phyloP scores from a whole-genome alignment of 2,329 filamentous ascomycete species.

The Colletotrichum theobromicola region DNA sequence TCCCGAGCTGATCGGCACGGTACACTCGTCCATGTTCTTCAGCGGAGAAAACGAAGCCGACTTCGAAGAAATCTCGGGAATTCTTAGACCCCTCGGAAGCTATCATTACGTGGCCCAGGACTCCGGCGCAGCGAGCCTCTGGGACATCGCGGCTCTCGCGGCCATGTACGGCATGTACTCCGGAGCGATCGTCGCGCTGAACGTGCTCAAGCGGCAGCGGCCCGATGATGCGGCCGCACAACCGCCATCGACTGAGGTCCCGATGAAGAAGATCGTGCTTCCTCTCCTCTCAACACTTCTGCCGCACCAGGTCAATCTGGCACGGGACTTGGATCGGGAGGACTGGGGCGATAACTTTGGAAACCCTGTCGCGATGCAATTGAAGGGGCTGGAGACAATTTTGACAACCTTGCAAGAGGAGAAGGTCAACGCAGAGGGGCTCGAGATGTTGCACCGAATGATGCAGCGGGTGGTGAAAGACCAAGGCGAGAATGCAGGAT shows the following conservation, averaged over 20 bases:
- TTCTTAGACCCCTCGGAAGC: constrained; percentile 25
- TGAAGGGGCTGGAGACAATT: constrained; percentile 27
- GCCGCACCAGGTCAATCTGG: constrained; percentile 25
- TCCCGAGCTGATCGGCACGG: constrained; percentile 29
- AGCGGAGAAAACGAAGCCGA: constrained; percentile 25
- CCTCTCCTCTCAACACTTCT: constrained; percentile 29
- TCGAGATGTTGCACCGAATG: not conserved
- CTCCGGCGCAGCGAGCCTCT: constrained; percentile 25
- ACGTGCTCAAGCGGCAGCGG: constrained; percentile 24
- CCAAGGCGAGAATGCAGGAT: not conserved
- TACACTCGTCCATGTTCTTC: constrained; percentile 24
- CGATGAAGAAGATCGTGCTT: constrained; percentile 21
- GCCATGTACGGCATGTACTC: constrained; percentile 32
- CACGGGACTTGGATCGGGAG: constrained; percentile 25
- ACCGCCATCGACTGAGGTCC: not conserved
- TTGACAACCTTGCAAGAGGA: constrained; percentile 27
- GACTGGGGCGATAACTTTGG: constrained; percentile 27
- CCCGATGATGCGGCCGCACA: constrained; percentile 7
- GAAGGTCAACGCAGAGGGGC: constrained; percentile 22
- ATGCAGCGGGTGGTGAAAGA: constrained; percentile 24
- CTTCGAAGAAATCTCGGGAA: not conserved
- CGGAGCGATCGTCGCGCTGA: constrained; percentile 28
- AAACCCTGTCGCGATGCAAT: constrained; percentile 31
- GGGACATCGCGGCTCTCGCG: constrained; percentile 29
- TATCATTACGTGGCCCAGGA: constrained; percentile 23